Evolutionary conservation across 148 eudicot genomes (phyloP).

Genomic region (Silene latifolia): DNA sequence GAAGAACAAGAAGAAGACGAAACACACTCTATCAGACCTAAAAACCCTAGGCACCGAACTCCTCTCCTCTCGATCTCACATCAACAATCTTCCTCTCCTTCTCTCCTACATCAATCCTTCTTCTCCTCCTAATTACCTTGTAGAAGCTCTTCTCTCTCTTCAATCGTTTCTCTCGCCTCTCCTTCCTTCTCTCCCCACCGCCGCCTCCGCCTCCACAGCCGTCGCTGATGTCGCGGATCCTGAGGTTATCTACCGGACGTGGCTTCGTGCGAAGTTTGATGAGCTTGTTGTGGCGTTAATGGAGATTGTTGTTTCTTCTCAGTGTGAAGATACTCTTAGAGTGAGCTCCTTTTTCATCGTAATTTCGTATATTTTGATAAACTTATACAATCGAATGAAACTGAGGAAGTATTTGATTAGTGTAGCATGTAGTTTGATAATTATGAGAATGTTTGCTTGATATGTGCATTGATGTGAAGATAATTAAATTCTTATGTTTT

Average conservation of each 20-base stretch:
- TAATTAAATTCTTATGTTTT: background rate
- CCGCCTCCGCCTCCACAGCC: slow-evolving; percentile 12
- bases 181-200: slow-evolving; percentile 45
- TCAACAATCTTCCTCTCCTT: slow-evolving; percentile 74
- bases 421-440: background rate
- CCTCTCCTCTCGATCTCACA: slow-evolving; percentile 56
- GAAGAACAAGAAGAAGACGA: slow-evolving; percentile 35
- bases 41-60: slow-evolving; percentile 64
- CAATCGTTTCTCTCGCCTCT: slow-evolving; percentile 74
- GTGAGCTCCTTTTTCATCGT: slow-evolving; percentile 28
- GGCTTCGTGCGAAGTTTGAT: slow-evolving; percentile 81
- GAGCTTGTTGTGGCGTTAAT: slow-evolving; percentile 46
- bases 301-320: slow-evolving; percentile 36
- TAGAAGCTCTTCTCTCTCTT: slow-evolving; percentile 72
- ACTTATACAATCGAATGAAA: too few species aligned
- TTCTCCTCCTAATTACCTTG: slow-evolving; percentile 48
- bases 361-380: too few species aligned
- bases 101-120: slow-evolving; percentile 48
- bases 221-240: slow-evolving; percentile 34
- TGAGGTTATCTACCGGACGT: slow-evolving; percentile 59
- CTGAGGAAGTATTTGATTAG: background rate
- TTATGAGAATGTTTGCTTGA: background rate
- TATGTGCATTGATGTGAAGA: background rate
- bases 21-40: slow-evolving; percentile 39
- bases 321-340: slow-evolving; percentile 45